Evolutionary conservation across 2,329 filamentous ascomycete genomes (phyloP), one percentile per base, ranked within the genome.

Genomic region (Colletotrichum sp.): DNA sequence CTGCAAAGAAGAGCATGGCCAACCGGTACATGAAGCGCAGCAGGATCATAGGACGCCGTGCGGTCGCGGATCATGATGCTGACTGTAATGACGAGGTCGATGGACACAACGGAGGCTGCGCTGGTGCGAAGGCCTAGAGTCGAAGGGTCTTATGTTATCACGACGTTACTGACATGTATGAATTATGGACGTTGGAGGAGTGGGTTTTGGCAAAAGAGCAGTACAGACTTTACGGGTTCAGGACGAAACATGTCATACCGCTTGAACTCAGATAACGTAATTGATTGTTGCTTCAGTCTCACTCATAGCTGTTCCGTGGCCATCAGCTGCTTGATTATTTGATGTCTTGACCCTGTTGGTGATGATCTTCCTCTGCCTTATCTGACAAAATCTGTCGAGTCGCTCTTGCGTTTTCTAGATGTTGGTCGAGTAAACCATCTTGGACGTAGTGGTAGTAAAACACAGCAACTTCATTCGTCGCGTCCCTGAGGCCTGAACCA

Each of bases 1-100:
- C 22, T 2, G 18, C 28, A 4, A 76, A 66, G 15, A 56, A 64
- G 25, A 66, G 16, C 16, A 1, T 7, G 16, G 12, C 43, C 25
- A 32, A 25, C 58, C 70, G 64, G 18, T 66, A 48, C 48, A 64
- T 65, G 70, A 76, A 70, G 74, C 74, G 71, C 32, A 76, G 70
- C 65, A 66, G 74, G 34, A 70, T 76, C 65, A 74, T 76, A 48
- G 66, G 48, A 52, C 70, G 73, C 18, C 74, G 71, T 55, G 61
- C 18, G 56, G 62, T 56, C 56, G 68, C 62, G 3, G 71, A 58
- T 10, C 30, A 43, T n/a, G 62, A 58, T 13, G 62, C 36, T 22
- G 8, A 43, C 2, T 67, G 39, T 27, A 18, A 27, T 9, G 32
- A 56, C n/a, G 30, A 34, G 18, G 56, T 13, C n/a, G 5, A 27